These are phyloP conservation scores for Podospora pseudopauciseta DNA, from an alignment of 495 filamentous ascomycete species.

Conservation along the genomic window DNA sequence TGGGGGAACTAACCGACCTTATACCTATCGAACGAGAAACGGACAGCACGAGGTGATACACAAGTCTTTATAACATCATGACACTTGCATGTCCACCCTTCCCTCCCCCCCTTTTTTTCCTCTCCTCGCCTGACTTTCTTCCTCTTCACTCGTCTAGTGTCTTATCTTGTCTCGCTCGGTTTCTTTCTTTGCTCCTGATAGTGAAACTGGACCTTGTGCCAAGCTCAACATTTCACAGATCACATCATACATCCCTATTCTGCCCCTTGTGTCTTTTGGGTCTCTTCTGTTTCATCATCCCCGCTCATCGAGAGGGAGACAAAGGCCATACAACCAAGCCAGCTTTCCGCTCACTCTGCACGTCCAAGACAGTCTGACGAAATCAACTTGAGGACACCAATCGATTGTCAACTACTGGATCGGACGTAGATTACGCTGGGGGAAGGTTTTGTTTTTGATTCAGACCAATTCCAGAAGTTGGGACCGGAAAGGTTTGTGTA, in stretches of 20 bases:
- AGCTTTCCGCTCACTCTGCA: neutral
- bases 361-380: neutral
- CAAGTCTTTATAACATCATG: constrained; percentile 6
- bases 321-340: neutral
- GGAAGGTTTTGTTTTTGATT: neutral
- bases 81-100: constrained; percentile 4
- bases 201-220: neutral
- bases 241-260: neutral
- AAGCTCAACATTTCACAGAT: neutral
- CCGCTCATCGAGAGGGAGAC: neutral
- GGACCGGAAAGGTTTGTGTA: neutral
- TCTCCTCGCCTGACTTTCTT: neutral
- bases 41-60: constrained; percentile 1
- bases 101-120: neutral
- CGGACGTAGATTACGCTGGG: neutral
- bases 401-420: neutral
- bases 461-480: neutral
- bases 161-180: neutral
- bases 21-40: neutral
- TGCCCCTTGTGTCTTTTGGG: constrained; percentile 4
- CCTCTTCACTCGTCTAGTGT: neutral
- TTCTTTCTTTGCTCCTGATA: neutral
- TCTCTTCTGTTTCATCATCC: neutral
- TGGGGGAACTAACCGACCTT: neutral
- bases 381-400: neutral